Base-by-base conservation (phyloP, 2,329 filamentous ascomycete genomes). In the Cladosporium sphaerospermum region DNA sequence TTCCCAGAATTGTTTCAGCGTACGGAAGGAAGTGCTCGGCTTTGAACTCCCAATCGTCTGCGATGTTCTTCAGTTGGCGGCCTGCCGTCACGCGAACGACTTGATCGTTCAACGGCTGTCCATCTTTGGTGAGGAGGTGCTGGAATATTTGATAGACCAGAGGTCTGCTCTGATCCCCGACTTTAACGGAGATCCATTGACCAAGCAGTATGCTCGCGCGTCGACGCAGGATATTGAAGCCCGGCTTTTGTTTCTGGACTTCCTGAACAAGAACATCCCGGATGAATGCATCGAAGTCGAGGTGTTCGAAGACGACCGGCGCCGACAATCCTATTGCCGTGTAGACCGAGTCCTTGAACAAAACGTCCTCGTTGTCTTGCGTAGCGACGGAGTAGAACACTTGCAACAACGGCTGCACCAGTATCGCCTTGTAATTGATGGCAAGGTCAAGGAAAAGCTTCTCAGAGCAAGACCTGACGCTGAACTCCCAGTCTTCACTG, bases 311-410 rank as follows among this genome's bases (percentile, higher is more conserved):
- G 13, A 97, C 74, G 37, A 91, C 84, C 2, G 88, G 79, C 1
- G 91, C 88, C 0, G 93, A 83, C 47, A 96, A 78, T 2, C 92
- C 91, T 73, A 99, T 85, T 9, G 92, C 90, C 4, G 89, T 95
- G 66, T 99, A 99, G 1, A 97, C 84, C 0, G 92, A 92, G 67
- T 99, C 93, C 67, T 96, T 97, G 55, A 88, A 83, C 13, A 93
- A 78, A 10, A 97, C 80, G 58, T 93, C 84, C 40, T 77, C 76
- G 56, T 83, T 83, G 9, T 81, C 73, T 4, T 76, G 75, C n/a
- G 70, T 81, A 55, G 88, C 84, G 52, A 90, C 87, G 7, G 82
- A 83, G 59, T 86, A 79, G 67, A 97, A 96, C 61, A 96, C 95
- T 45, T 80, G 78, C 42, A 97, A 75, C 28, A 99, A 74, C 13